Evolutionary conservation across 352 stramenopile species (phyloP).

Genomic region (Pythium utonaiense): DNA sequence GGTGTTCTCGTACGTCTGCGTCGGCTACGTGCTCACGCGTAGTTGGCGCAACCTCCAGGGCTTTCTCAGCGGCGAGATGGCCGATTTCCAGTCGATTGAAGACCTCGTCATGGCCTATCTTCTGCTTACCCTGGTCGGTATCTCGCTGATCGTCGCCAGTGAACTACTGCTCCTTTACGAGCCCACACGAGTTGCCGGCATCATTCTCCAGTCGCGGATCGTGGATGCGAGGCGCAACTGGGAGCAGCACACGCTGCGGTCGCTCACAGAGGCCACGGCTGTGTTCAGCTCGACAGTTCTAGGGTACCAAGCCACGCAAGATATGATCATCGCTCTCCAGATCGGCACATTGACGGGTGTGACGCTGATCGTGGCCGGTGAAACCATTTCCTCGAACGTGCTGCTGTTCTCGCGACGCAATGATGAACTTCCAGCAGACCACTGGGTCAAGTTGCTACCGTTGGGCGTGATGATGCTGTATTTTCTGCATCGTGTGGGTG

Average conservation of each 20-base stretch:
- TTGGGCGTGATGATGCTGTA: slow-evolving; percentile 62
- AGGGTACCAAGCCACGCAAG: slow-evolving; percentile 49
- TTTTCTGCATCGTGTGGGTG: slow-evolving; percentile 53
- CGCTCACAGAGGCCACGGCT: slow-evolving; percentile 51
- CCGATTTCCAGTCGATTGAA: slow-evolving; percentile 39
- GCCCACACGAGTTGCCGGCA: slow-evolving; percentile 48
- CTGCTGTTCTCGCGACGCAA: slow-evolving; percentile 27
- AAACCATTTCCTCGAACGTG: slow-evolving; percentile 37
- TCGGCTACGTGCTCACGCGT: slow-evolving; percentile 64
- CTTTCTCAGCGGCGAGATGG: slow-evolving; percentile 38
- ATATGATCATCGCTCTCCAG: slow-evolving; percentile 70
- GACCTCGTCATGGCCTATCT: slow-evolving; percentile 69
- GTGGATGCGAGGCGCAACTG: slow-evolving; percentile 67
- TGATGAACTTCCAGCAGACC: slow-evolving; percentile 50
- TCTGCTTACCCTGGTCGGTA: slow-evolving; percentile 66
- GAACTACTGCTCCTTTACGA: slow-evolving; percentile 70
- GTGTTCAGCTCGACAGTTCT: slow-evolving; percentile 55
- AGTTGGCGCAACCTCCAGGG: slow-evolving; percentile 39
- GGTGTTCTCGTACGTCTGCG: slow-evolving; percentile 52
- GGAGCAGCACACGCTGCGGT: slow-evolving; percentile 53
- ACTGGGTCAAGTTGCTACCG: slow-evolving; percentile 78
- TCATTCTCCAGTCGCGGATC: slow-evolving; percentile 70
- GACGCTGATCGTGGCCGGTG: slow-evolving; percentile 49
- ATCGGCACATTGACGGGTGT: slow-evolving; percentile 63
- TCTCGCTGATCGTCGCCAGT: slow-evolving; percentile 74